Base-by-base conservation (phyloP, 2,329 filamentous ascomycete species). In the Ceratocystis lukuohia region DNA sequence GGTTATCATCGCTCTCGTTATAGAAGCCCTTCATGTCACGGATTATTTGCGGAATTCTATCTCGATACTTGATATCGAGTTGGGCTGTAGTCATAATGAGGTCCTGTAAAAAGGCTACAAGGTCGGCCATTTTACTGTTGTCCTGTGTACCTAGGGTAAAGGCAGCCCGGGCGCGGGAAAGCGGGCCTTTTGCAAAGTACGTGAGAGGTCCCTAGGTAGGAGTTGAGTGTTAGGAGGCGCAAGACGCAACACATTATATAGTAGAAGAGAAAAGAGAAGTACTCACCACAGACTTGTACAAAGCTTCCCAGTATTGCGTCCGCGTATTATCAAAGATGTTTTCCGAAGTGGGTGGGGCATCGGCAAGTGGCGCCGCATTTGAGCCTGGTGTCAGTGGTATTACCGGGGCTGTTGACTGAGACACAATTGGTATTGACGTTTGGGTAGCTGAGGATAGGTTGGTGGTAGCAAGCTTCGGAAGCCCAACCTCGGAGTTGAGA, bases 151-250 rank as follows among this genome's bases (percentile, higher is more conserved):
- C 82, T 15, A 84, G 76, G 67, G 86, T 83, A 69, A 90, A 90
- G 15, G 85, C 82, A 61, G 86, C 87, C 68, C 89, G 83, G 59
- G 88, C 86, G 70, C 88, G 82, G 57, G 89, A 89, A 22, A 94
- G 77, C 1, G 89, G 88, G 0, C 89, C 89, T 76, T 94, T 94
- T 22, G 87, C 87, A 74, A 93, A 92, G 74, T 92, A 94, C 67
- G 89, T 89, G 66, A 93, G 77, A 2, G 89, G 90, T 44, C 88
- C 89, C 81, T 89, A 56, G 8, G 41, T 10, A 22, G 10, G 12
- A 28, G 1, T 3, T 6, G 20, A 17, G 67, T 76, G 76, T 61
- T 76, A 48, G 22, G 4, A 53, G 17, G 8, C 12, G 37, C 37
- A 4, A 17, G 10, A 25, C 6, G 44, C 20, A 2, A 17, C 8